Evolutionary conservation across 352 stramenopile genomes (phyloP).

Genomic region (Phytophthora boehmeriae): DNA sequence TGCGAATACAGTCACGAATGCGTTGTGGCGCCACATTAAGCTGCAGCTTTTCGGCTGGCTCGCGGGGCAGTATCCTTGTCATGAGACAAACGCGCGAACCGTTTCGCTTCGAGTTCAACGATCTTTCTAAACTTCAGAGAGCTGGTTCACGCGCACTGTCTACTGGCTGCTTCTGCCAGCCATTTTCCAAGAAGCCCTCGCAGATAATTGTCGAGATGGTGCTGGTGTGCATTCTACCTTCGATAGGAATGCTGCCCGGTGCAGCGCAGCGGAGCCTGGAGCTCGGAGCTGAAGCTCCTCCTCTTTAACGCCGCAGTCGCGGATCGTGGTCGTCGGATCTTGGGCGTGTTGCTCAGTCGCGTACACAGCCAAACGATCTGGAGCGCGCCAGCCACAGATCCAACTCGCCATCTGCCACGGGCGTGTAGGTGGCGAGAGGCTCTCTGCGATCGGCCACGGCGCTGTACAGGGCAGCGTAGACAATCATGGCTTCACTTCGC

Average conservation of each 20-base stretch:
- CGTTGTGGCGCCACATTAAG: background rate
- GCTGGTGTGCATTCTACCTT: background rate
- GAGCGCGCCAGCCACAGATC: slow-evolving; percentile 20
- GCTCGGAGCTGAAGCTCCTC: slow-evolving; percentile 4
- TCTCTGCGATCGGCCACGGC: slow-evolving; percentile 20
- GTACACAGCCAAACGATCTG: slow-evolving; percentile 33
- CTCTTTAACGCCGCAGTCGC: slow-evolving; percentile 22
- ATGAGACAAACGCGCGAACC: slow-evolving; percentile 29
- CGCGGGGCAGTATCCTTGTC: slow-evolving; percentile 11
- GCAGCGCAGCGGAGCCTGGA: background rate
- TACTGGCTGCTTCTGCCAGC: slow-evolving; percentile 12
- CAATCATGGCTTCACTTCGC: slow-evolving; percentile 4
- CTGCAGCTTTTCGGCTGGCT: background rate
- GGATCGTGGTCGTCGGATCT: slow-evolving; percentile 17
- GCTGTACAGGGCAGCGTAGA: slow-evolving; percentile 8
- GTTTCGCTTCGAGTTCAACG: slow-evolving; percentile 34
- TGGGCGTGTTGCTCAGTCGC: slow-evolving; percentile 29
- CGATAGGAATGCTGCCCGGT: background rate
- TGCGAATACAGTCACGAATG: background rate
- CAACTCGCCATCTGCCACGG: slow-evolving; percentile 19
- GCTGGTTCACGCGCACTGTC: slow-evolving; percentile 26
- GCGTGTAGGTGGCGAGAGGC: slow-evolving; percentile 37
- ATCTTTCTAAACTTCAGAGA: slow-evolving; percentile 36
- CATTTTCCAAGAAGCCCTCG: slow-evolving; percentile 16
- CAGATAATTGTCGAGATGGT: slow-evolving; percentile 1